phyloP scores from a whole-genome alignment of 495 filamentous ascomycete genomes.

The Aspergillus ellipticus region DNA sequence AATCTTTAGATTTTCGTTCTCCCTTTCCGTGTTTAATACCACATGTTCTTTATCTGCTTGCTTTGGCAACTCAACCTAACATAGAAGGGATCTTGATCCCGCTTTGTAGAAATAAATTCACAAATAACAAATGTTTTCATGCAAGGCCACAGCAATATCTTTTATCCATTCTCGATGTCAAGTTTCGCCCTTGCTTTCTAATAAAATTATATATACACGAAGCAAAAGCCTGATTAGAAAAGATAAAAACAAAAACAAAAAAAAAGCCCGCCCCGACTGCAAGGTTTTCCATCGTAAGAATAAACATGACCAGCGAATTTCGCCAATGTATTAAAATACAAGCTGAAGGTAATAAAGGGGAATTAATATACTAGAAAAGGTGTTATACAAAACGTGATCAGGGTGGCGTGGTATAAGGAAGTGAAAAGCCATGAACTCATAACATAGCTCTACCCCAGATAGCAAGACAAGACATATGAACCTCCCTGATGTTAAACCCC shows the following conservation, averaged over 20 bases:
- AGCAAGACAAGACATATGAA: no score
- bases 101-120: no score
- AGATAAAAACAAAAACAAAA: not conserved
- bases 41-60: no score
- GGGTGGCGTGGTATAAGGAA: not conserved
- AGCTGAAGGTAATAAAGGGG: not conserved
- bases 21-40: no score
- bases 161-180: no score
- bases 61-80: no score
- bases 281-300: not conserved
- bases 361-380: conserved; percentile 8
- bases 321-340: not conserved
- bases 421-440: conserved; percentile 12
- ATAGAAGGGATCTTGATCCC: no score
- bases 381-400: conserved; percentile 10
- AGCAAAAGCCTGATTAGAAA: not conserved
- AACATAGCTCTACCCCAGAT: not conserved
- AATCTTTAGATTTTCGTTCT: no score
- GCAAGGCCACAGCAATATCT: not conserved
- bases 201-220: conserved; percentile 1
- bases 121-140: no score
- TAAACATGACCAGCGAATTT: not conserved
- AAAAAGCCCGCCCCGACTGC: not conserved
- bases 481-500: no score
- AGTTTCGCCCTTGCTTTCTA: no score